A percentile compares a stretch with the other conserved stretches of the same genome.
phyloP scores from a whole-genome alignment of 106 monocot species.

The Apostasia ramifera region DNA sequence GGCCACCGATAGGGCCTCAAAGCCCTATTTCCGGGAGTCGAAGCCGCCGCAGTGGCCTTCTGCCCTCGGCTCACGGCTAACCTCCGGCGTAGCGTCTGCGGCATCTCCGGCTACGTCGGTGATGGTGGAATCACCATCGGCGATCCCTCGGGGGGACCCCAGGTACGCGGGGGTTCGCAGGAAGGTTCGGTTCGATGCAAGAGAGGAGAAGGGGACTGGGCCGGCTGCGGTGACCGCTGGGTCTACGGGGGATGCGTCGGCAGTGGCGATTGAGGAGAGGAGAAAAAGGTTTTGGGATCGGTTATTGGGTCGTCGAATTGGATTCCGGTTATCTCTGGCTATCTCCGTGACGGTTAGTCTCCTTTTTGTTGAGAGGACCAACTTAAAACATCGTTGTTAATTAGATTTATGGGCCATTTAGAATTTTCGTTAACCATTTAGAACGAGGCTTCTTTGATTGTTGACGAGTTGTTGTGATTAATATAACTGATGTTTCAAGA shows the following conservation, averaged over 20 bases:
- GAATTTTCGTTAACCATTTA: no score
- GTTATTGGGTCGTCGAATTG: not conserved
- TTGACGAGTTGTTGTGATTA: no score
- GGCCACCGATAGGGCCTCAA: constrained; percentile 7
- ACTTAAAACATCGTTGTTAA: no score
- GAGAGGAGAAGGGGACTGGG: not conserved
- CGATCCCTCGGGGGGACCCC: constrained; percentile 8
- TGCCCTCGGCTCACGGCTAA: not conserved
- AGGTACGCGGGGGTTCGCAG: constrained; percentile 36
- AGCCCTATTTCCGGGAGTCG: constrained; percentile 21
- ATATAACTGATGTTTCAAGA: no score
- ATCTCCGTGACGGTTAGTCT: not conserved
- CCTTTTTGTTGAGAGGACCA: not conserved
- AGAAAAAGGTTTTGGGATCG: not conserved
- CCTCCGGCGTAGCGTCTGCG: constrained; percentile 6
- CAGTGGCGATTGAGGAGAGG: not conserved
- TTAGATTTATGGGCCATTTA: no score
- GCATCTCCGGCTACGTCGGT: not conserved
- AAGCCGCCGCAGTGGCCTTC: constrained; percentile 3
- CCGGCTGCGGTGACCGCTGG: not conserved
- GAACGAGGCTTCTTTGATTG: no score
- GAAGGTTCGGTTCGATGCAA: constrained; percentile 23
- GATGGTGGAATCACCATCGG: not conserved
- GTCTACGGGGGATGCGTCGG: not conserved
- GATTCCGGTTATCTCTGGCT: not conserved